Evolutionary conservation across 169 alveolate genomes (phyloP), one percentile per base, ranked within the genome.

Genomic region (Babesia bovis): DNA sequence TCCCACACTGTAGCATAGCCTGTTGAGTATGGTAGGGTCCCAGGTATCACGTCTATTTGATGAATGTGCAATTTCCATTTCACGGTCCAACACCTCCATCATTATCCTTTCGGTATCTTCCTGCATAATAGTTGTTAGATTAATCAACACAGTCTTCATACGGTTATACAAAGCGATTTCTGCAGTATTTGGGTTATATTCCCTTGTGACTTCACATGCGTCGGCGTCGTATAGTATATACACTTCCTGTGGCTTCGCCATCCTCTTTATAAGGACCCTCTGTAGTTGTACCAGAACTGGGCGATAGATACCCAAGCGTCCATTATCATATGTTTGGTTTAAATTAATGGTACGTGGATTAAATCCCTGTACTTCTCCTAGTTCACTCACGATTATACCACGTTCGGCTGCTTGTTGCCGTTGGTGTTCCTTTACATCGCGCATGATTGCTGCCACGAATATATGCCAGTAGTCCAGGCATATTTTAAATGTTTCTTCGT

Each of bases 171-270:
- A 85, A 26, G 98, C 93, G 42, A 96, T 93, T 77, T 97, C 98
- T 26, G 97, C 98, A 5, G 99, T 95, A 76, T 96, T 96, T 17
- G 91, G 88, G 76, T 90, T 76, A 88, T 85, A 61, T 89, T 96
- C 91, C 61, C 97, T 63, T 28, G 94, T 92, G 32, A 94, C 95
- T 56, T 93, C 96, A 13, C 96, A 94, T 6, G 96, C 87, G 61
- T 94, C 97, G 33, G 95, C 84, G 44, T 94, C 97, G 70, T 90
- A 90, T 60, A 93, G 94, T 6, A 95, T 91, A 38, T 87, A 89
- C 25, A 94, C 85, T 93, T 96, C 99, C 73, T 94, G 95, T 23
- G 99, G 99, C 76, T 95, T 97, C 28, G 98, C 99, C 99, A 97
- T 97, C 47, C 92, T 84, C 61, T 85, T 85, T 1, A 97, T 94